Conservation (phyloP, 257 asterid genomes). For the Ajuga chamaepitys region DNA sequence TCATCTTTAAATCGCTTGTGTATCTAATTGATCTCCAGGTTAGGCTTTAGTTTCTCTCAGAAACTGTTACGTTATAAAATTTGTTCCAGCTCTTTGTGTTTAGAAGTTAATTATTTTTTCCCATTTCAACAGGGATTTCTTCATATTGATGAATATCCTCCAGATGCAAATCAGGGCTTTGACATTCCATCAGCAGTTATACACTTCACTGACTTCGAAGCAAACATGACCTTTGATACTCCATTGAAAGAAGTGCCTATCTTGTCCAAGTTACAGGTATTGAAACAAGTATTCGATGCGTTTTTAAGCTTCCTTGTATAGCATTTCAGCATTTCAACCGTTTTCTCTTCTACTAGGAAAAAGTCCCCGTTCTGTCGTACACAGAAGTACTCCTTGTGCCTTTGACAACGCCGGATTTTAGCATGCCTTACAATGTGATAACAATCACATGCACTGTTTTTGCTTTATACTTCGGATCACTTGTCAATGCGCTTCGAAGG, state of each 20-base stretch:
- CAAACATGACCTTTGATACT: constrained; percentile 52
- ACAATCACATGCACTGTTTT: constrained; percentile 95
- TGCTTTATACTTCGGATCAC: constrained; percentile 90
- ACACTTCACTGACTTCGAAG: constrained; percentile 46
- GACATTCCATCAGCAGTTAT: constrained; percentile 93
- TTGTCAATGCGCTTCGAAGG: constrained; percentile 80
- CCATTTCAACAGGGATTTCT: constrained; percentile 78
- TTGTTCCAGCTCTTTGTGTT: background rate
- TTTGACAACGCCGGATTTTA: constrained; percentile 97
- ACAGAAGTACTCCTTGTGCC: constrained; percentile 95
- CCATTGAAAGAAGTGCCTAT: constrained; percentile 44
- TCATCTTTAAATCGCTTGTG: background rate
- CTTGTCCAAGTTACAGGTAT: constrained; percentile 69
- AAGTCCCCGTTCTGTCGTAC: constrained; percentile 55
- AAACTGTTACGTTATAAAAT: background rate
- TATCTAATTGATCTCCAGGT: background rate
- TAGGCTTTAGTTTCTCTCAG: background rate
- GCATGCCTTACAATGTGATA: constrained; percentile 99
- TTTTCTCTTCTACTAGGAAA: constrained; percentile 39
- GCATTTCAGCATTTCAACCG: constrained; percentile 8
- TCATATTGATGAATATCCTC: constrained; percentile 95
- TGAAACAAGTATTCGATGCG: background rate
- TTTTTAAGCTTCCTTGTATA: background rate
- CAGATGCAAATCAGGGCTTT: constrained; percentile 99
- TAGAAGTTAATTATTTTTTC: background rate